phyloP scores from a whole-genome alignment of 257 asterid species.

The Solanum lignicaule region DNA sequence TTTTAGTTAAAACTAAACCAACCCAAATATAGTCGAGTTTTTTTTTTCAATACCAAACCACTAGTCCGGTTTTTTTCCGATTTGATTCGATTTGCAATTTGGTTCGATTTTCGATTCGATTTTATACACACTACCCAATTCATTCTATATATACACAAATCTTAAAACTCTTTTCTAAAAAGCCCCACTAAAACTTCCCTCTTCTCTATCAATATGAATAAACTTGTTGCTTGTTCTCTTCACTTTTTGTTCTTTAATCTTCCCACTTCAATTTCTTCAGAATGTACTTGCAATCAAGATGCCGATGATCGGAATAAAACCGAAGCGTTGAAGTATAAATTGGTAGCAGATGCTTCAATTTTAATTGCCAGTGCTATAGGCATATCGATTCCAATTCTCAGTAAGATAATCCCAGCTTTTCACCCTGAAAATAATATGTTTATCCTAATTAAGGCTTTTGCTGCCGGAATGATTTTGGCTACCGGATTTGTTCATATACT shows the following conservation, averaged over 20 bases:
- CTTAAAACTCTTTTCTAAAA: not conserved
- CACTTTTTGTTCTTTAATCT: not conserved
- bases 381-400: not conserved
- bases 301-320: not conserved
- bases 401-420: conserved; percentile 5
- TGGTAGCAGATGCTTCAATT: conserved; percentile 6
- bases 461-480: conserved; percentile 21
- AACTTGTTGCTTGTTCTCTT: not conserved
- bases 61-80: fast-evolving
- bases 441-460: conserved; percentile 24
- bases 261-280: not conserved
- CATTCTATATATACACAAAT: not conserved
- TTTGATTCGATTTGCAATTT: too few relatives aligned
- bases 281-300: not conserved
- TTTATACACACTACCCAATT: too few relatives aligned
- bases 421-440: conserved; percentile 12
- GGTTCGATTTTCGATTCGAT: too few relatives aligned
- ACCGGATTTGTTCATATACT: conserved; percentile 17
- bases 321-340: conserved; percentile 8
- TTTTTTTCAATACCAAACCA: too few relatives aligned
- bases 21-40: too few relatives aligned
- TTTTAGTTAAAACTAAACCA: too few relatives aligned
- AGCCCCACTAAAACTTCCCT: not conserved
- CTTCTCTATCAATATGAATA: not conserved
- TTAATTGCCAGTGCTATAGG: not conserved